A percentile compares a stretch with the other conserved stretches of the same genome.
These are phyloP conservation scores for Debaryomyces tyrocola DNA, from an alignment of 805 yeast species.

Conservation along the genomic window DNA sequence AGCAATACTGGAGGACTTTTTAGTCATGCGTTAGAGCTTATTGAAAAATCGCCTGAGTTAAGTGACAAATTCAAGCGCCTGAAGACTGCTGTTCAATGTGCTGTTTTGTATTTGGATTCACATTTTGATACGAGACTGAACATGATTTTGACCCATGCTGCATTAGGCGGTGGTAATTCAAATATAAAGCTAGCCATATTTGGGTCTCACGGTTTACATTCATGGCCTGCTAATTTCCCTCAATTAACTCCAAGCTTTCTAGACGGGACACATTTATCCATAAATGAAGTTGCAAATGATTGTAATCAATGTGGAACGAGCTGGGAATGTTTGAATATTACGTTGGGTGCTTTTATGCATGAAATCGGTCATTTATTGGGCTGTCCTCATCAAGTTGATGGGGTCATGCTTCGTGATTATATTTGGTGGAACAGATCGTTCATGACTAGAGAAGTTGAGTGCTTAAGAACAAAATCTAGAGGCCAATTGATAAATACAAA, in stretches of 20 bases:
- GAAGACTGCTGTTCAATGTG: slow-evolving; percentile 67
- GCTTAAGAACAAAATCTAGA: slow-evolving; percentile 50
- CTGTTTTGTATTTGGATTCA: slow-evolving; percentile 81
- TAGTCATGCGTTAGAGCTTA: slow-evolving; percentile 75
- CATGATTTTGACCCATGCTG: slow-evolving; percentile 83
- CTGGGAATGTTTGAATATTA: slow-evolving; percentile 87
- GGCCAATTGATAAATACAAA: slow-evolving; percentile 44
- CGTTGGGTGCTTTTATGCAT: slow-evolving; percentile 93
- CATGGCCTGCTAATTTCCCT: slow-evolving; percentile 89
- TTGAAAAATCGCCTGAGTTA: slow-evolving; percentile 38
- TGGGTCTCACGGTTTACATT: slow-evolving; percentile 88
- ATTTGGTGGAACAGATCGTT: slow-evolving; percentile 78
- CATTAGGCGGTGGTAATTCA: slow-evolving; percentile 84
- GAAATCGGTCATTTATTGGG: slow-evolving; percentile 92
- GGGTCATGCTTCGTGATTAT: slow-evolving; percentile 90
- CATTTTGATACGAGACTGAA: slow-evolving; percentile 68
- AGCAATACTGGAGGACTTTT: slow-evolving; percentile 73
- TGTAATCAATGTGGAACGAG: slow-evolving; percentile 77
- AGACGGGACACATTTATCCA: slow-evolving; percentile 67
- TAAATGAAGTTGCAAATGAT: slow-evolving; percentile 85
- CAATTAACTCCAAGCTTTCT: slow-evolving; percentile 65
- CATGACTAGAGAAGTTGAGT: slow-evolving; percentile 63
- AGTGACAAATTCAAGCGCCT: slow-evolving; percentile 45
- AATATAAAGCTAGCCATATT: slow-evolving; percentile 79
- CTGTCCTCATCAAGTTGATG: slow-evolving; percentile 87